phyloP scores from a whole-genome alignment of 1,139 yeast genomes.

The Zygosaccharomyces sapae region DNA sequence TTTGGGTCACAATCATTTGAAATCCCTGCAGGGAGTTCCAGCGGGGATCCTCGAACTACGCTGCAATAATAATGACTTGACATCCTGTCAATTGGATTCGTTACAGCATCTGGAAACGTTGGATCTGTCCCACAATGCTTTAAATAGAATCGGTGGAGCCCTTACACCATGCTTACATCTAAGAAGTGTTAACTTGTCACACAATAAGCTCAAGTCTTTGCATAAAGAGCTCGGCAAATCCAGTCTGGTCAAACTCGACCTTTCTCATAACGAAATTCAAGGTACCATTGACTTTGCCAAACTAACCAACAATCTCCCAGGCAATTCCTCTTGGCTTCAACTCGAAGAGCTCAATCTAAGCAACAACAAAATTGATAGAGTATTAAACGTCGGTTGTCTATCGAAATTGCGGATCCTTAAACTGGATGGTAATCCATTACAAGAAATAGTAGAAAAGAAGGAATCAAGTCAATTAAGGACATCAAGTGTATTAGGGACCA shows the following conservation, averaged over 20 bases:
- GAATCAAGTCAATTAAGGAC: slow-evolving; percentile 6
- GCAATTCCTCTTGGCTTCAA: slow-evolving; percentile 18
- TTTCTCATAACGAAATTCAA: slow-evolving; percentile 24
- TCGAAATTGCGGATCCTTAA: slow-evolving; percentile 19
- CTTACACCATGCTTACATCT: slow-evolving; percentile 22
- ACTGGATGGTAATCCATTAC: slow-evolving; percentile 28
- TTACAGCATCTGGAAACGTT: slow-evolving; percentile 27
- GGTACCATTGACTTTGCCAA: slow-evolving; percentile 26
- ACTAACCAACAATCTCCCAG: slow-evolving; percentile 18
- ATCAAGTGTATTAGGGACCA: slow-evolving; percentile 8
- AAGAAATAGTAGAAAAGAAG: slow-evolving; percentile 11
- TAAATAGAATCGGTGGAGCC: slow-evolving; percentile 20
- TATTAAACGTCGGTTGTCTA: slow-evolving; percentile 21
- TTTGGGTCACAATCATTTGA: slow-evolving; percentile 22
- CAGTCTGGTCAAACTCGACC: slow-evolving; percentile 18
- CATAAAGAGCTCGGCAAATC: slow-evolving; percentile 21
- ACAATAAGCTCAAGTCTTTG: slow-evolving; percentile 18
- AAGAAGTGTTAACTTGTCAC: slow-evolving; percentile 24
- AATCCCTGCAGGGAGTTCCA: slow-evolving; percentile 24
- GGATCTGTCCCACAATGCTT: slow-evolving; percentile 22
- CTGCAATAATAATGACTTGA: slow-evolving; percentile 21
- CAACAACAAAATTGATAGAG: slow-evolving; percentile 22
- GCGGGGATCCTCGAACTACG: slow-evolving; percentile 13
- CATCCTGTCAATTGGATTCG: slow-evolving; percentile 18
- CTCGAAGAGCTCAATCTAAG: slow-evolving; percentile 27